phyloP scores from a whole-genome alignment of 192 early-diverging fungal genomes.

The Coemansia pectinata region DNA sequence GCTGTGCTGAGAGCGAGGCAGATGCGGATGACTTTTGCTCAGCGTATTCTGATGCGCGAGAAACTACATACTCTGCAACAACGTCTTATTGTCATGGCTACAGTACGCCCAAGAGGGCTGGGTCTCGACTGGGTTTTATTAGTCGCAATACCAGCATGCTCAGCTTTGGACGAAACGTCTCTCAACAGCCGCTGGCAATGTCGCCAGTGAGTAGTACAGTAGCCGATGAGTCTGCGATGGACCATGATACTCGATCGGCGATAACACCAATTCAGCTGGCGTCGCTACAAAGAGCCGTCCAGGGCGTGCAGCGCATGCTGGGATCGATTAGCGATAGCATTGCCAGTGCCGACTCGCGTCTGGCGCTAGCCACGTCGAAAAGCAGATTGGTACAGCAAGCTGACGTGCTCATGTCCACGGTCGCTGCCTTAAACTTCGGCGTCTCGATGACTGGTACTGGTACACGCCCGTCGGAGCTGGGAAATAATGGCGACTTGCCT shows the following conservation, averaged over 20 bases:
- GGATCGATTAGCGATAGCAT: slow-evolving; percentile 48
- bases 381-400: slow-evolving; percentile 47
- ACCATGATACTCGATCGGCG: neutral
- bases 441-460: slow-evolving; percentile 14
- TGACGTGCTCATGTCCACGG: slow-evolving; percentile 50
- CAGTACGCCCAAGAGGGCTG: neutral
- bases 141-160: neutral
- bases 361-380: slow-evolving; percentile 36
- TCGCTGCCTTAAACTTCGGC: slow-evolving; percentile 49
- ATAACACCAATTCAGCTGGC: slow-evolving; percentile 45
- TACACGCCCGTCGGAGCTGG: neutral
- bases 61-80: neutral
- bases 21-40: slow-evolving; percentile 42
- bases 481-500: neutral
- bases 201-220: slow-evolving; percentile 9
- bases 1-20: slow-evolving; percentile 12
- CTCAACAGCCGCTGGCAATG: slow-evolving; percentile 2
- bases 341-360: slow-evolving; percentile 29
- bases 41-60: slow-evolving; percentile 23
- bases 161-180: neutral
- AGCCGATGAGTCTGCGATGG: neutral
- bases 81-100: neutral
- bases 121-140: slow-evolving; percentile 12
- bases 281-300: slow-evolving; percentile 49
- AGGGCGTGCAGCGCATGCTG: slow-evolving; percentile 50